These are phyloP conservation scores for Naganishia kalamii DNA, from an alignment of 768 basidiomycete genomes.

Conservation along the genomic window DNA sequence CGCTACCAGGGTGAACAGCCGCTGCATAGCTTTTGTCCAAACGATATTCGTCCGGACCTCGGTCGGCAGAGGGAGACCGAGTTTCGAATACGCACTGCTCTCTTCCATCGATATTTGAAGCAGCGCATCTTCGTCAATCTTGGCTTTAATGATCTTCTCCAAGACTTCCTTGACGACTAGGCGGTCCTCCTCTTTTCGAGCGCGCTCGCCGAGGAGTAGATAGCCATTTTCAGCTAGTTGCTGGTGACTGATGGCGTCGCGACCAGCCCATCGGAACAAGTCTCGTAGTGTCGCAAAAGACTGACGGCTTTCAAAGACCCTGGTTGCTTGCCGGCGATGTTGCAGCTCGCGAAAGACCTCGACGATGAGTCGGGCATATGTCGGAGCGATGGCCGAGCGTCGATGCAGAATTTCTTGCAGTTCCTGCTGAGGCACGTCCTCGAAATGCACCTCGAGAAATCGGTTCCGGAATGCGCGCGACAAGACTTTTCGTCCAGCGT, in stretches of 20 bases:
- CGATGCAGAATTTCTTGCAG: conserved; percentile 90
- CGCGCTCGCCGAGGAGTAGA: conserved; percentile 91
- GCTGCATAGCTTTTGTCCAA: conserved; percentile 90
- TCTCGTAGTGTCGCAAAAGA: conserved; percentile 95
- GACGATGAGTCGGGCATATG: conserved; percentile 85
- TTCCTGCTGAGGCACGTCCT: conserved; percentile 89
- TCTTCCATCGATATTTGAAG: conserved; percentile 52
- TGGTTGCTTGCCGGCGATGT: conserved; percentile 76
- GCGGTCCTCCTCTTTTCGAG: conserved; percentile 78
- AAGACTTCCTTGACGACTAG: conserved; percentile 84
- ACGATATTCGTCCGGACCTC: conserved; percentile 52
- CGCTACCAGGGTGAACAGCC: conserved; percentile 73
- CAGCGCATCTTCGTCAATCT: conserved; percentile 63
- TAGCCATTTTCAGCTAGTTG: conserved; percentile 93
- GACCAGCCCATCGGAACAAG: conserved; percentile 90
- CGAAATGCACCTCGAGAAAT: conserved; percentile 94
- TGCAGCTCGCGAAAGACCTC: conserved; percentile 86
- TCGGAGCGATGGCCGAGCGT: conserved; percentile 84
- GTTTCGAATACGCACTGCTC: conserved; percentile 28
- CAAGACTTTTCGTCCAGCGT: conserved; percentile 87
- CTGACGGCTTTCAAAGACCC: conserved; percentile 96
- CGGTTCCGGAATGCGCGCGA: conserved; percentile 95
- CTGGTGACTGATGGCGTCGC: conserved; percentile 82
- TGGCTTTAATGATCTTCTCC: conserved; percentile 79
- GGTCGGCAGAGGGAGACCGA: conserved; percentile 33